These are phyloP conservation scores for Gossypium mustelinum DNA, from an alignment of 345 rosid species.

Conservation along the genomic window DNA sequence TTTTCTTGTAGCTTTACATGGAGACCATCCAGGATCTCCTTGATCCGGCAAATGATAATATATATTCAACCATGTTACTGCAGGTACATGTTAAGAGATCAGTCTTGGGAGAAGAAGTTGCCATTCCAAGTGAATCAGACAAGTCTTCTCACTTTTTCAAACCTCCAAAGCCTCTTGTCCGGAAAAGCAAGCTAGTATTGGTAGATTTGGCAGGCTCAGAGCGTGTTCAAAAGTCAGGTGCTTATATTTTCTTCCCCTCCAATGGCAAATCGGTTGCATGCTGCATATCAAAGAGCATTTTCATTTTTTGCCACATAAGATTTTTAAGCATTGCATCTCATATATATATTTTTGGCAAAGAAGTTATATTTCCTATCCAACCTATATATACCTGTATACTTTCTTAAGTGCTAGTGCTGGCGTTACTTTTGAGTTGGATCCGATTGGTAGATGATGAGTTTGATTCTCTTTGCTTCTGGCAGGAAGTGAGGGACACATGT, in stretches of 20 bases:
- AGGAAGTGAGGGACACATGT: conserved; percentile 87
- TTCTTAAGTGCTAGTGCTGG: background rate
- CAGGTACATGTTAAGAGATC: too few species aligned
- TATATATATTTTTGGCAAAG: background rate
- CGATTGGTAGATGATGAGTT: background rate
- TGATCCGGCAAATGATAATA: too few species aligned
- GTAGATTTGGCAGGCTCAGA: conserved; percentile 99
- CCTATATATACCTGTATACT: background rate
- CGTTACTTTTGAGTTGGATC: background rate
- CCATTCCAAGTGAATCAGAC: conserved; percentile 50
- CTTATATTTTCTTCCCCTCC: conserved; percentile 6
- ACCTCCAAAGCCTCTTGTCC: conserved; percentile 67
- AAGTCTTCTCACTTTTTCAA: conserved; percentile 57
- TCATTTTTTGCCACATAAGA: background rate
- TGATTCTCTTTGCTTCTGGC: conserved; percentile 25
- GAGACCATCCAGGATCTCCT: too few species aligned
- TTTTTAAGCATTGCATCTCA: background rate
- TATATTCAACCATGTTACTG: too few species aligned
- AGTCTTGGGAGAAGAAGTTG: conserved; percentile 54
- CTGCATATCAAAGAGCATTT: background rate
- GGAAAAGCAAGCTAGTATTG: conserved; percentile 84
- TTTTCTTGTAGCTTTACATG: too few species aligned
- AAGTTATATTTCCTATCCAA: background rate
- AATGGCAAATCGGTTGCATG: background rate
- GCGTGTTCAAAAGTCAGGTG: conserved; percentile 96